These are phyloP conservation scores for Agaricus sinodeliciosus DNA, from an alignment of 768 basidiomycete genomes.

Conservation along the genomic window DNA sequence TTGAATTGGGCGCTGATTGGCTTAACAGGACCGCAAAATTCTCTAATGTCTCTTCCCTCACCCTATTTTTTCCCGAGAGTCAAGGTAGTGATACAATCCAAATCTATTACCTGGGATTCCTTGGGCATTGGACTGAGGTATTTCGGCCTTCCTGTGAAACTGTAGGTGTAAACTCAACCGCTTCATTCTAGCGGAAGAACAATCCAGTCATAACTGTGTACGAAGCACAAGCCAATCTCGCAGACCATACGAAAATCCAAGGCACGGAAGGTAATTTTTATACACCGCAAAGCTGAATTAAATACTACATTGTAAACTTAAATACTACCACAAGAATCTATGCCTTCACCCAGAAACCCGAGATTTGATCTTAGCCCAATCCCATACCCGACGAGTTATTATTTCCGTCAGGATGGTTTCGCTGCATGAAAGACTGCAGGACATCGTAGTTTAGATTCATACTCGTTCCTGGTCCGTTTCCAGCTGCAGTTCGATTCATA, in stretches of 20 bases:
- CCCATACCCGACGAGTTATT: constrained; percentile 9
- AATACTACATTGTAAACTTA: too few relatives aligned
- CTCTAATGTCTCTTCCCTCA: constrained; percentile 72
- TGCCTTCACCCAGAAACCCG: neutral
- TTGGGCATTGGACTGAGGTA: constrained; percentile 79
- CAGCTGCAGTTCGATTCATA: constrained; percentile 11
- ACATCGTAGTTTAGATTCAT: constrained; percentile 31
- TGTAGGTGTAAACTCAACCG: constrained; percentile 1
- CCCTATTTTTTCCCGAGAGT: constrained; percentile 73
- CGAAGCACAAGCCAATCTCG: constrained; percentile 79
- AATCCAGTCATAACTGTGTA: constrained; percentile 83
- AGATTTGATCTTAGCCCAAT: neutral
- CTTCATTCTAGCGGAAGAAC: constrained; percentile 51
- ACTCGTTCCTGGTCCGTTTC: constrained; percentile 13
- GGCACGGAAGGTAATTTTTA: constrained; percentile 63
- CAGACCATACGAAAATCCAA: constrained; percentile 83
- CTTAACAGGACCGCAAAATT: constrained; percentile 74
- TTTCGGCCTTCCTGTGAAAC: constrained; percentile 5
- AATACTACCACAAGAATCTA: neutral
- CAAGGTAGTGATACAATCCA: constrained; percentile 74
- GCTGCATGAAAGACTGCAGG: constrained; percentile 37
- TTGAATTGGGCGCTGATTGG: neutral
- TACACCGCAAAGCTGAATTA: constrained; percentile 21
- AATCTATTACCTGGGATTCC: constrained; percentile 81
- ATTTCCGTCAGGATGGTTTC: constrained; percentile 22